Base-by-base conservation (phyloP, 192 early-diverging fungal species). In the Podila minutissima region DNA sequence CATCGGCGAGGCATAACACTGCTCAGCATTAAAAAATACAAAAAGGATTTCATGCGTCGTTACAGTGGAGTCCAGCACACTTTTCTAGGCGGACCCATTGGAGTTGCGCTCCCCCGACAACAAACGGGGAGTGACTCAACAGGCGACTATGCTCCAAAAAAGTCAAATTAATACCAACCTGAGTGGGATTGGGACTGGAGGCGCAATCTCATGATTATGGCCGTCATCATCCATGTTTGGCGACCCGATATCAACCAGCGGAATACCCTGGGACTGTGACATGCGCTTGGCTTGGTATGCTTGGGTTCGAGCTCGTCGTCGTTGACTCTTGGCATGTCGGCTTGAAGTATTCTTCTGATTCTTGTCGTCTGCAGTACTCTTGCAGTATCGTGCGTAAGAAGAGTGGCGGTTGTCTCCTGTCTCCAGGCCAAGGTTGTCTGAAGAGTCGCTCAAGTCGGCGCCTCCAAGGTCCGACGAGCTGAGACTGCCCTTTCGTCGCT, bases 1-100 rank as follows among this genome's bases (percentile, higher is more conserved):
- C 75, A 79, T 48, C 75, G 69, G 32, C 70, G 70, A 37, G 75
- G 75, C 61, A 79, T 79, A 60, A 79, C 64, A 72, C 75, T 79
- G 70, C 70, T 79, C 75, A 41, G 65, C 65, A 79, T 64, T 62
- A 57, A 64, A 71, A 71, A 69, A 46, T 46, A 71, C 57, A 65
- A 72, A 71, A 41, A 31, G 55, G 59, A 29, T 69, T 69, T 62
- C 29, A 49, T 76, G 74, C 74, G 67, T 76, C 74, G 68, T 76
- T 76, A 76, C 74, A 76, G 74, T 63, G 67, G 66, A 55, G 20
- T 55, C 53, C 53, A 55, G 6, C 53, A 55, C 6, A 46, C 41
- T 46, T 46, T 37, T 46, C 41, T 46, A 46, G 41, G 41, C 15
- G 8, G 41, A 37, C 35, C 37, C 22, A 37, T 26, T 55, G 63